Conservation (phyloP, 306 rosid species). For the Ceratonia siliqua region DNA sequence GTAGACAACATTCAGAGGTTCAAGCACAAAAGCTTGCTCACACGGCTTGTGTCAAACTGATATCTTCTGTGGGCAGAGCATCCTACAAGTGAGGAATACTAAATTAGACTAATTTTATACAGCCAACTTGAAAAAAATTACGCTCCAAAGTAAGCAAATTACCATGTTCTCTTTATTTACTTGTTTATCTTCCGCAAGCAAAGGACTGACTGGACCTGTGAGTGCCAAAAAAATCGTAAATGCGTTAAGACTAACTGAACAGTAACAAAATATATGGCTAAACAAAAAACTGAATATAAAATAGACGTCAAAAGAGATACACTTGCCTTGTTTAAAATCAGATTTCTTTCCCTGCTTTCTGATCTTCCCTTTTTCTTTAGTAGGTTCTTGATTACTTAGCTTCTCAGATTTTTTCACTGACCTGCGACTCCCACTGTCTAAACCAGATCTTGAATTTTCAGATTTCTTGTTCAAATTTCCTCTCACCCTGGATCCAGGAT, state of each 20-base stretch:
- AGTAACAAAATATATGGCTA: neutral
- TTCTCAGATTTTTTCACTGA: constrained; percentile 57
- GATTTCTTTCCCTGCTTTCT: constrained; percentile 54
- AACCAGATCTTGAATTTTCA: constrained; percentile 45
- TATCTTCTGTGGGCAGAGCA: constrained; percentile 34
- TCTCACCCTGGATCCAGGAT: constrained; percentile 39
- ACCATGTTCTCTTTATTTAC: constrained; percentile 71
- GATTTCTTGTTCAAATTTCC: constrained; percentile 46
- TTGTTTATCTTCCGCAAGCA: constrained; percentile 30
- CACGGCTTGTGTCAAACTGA: constrained; percentile 30
- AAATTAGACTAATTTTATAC: neutral
- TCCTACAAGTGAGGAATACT: constrained; percentile 31
- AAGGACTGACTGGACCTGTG: constrained; percentile 40
- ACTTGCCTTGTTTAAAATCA: constrained; percentile 52
- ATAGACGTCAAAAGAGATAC: neutral
- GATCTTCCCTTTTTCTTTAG: constrained; percentile 46
- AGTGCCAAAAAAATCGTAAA: neutral
- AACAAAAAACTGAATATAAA: neutral
- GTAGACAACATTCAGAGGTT: neutral
- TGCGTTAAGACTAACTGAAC: neutral
- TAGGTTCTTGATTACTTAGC: constrained; percentile 53
- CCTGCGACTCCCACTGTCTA: constrained; percentile 39
- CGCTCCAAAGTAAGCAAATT: neutral
- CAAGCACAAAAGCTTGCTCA: constrained; percentile 19
- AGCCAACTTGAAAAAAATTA: neutral